Conservation (phyloP, 2,329 filamentous ascomycete species). For the Fusarium anguioides region DNA sequence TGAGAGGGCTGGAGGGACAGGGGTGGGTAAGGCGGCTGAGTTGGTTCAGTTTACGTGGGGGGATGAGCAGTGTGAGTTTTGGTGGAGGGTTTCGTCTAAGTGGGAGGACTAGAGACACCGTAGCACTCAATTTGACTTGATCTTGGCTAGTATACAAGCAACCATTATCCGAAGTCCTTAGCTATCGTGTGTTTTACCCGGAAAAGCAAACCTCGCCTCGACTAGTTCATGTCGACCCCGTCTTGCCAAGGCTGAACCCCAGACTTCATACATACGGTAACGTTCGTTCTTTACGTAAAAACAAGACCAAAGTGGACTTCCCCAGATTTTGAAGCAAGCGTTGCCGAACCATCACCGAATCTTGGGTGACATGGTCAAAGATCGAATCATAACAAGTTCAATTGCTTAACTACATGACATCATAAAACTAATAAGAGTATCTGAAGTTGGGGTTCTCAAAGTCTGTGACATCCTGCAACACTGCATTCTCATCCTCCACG, state of each 20-base stretch:
- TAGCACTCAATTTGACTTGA: not conserved
- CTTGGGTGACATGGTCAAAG: not conserved
- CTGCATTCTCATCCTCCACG: slow-evolving; percentile 29
- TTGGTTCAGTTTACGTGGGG: slow-evolving; percentile 56
- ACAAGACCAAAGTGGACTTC: not conserved
- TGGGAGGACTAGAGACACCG: slow-evolving; percentile 42
- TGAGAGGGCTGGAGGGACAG: slow-evolving; percentile 57
- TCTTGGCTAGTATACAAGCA: no score
- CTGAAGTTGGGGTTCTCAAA: slow-evolving; percentile 47
- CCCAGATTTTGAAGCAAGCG: slow-evolving; percentile 10
- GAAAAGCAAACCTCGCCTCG: not conserved
- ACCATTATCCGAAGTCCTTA: no score
- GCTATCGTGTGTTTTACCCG: not conserved
- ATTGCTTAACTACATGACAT: slow-evolving; percentile 15
- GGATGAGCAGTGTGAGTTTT: slow-evolving; percentile 58
- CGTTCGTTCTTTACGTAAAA: slow-evolving; percentile 32
- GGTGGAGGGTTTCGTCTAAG: slow-evolving; percentile 52
- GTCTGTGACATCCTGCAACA: slow-evolving; percentile 44
- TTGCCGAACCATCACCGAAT: slow-evolving; percentile 1
- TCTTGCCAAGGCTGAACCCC: slow-evolving; percentile 13
- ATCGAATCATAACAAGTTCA: slow-evolving; percentile 3
- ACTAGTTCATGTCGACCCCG: not conserved
- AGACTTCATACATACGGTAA: not conserved
- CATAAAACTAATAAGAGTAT: slow-evolving; percentile 39
- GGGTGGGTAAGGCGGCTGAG: slow-evolving; percentile 52